Conservation (phyloP, 805 yeast species). For the Candida piceae region DNA sequence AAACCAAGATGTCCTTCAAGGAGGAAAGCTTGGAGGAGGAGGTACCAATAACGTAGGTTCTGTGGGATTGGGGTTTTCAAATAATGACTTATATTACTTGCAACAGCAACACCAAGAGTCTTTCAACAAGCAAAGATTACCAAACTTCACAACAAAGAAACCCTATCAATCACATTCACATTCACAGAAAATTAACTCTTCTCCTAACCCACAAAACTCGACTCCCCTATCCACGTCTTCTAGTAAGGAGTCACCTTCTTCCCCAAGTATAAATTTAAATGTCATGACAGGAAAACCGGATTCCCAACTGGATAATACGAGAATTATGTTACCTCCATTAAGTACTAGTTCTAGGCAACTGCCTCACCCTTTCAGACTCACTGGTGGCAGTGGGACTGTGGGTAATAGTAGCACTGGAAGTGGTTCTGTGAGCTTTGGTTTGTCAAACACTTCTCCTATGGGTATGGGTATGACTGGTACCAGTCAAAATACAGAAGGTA, state of each 20-base stretch:
- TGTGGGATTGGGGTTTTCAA: not conserved
- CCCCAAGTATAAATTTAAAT: not conserved
- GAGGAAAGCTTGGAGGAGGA: slow-evolving; percentile 1
- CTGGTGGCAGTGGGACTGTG: not conserved
- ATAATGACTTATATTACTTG: slow-evolving; percentile 9
- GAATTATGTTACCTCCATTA: slow-evolving; percentile 19
- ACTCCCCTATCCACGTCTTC: not conserved
- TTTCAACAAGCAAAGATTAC: slow-evolving; percentile 12
- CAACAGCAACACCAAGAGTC: slow-evolving; percentile 17
- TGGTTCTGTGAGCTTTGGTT: not conserved
- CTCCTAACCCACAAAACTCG: slow-evolving; percentile 8
- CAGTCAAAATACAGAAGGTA: slow-evolving; percentile 12
- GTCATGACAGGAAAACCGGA: not conserved
- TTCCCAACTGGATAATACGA: slow-evolving; percentile 5
- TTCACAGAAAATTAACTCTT: too few species aligned
- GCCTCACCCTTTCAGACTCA: slow-evolving; percentile 13
- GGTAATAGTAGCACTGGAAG: not conserved
- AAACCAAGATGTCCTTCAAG: slow-evolving; percentile 7
- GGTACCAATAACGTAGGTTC: slow-evolving; percentile 2
- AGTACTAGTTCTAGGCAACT: slow-evolving; percentile 14
- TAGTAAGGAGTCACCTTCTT: not conserved
- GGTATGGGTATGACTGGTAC: not conserved
- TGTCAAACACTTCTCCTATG: not conserved
- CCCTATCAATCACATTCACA: not conserved
- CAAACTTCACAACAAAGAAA: slow-evolving; percentile 3